Percentiles rank a stretch among this genome's conserved stretches.
phyloP scores from a whole-genome alignment of 1,284 basidiomycete species.

The Xerocomus nothofagi region DNA sequence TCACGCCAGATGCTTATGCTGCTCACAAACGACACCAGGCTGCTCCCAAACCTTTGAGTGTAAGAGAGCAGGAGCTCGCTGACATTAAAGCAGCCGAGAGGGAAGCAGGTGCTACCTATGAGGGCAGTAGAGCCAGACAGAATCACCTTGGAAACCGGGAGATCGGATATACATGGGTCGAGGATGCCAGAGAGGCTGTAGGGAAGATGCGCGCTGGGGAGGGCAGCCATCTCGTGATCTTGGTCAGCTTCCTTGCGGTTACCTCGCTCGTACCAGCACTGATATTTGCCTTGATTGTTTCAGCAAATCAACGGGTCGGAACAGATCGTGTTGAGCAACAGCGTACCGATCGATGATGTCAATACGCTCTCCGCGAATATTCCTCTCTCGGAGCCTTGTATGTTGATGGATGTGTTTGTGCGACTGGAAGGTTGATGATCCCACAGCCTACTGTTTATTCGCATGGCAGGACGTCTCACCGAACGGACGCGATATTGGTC shows the following conservation, averaged over 20 bases:
- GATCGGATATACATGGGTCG: slow-evolving; percentile 62
- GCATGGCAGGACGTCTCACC: slow-evolving; percentile 59
- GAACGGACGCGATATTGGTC: slow-evolving; percentile 57
- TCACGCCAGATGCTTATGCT: slow-evolving; percentile 68
- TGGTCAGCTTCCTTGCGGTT: slow-evolving; percentile 45
- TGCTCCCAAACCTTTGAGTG: slow-evolving; percentile 79
- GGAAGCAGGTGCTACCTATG: slow-evolving; percentile 49
- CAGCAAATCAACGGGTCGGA: slow-evolving; percentile 63
- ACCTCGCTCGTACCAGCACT: neutral
- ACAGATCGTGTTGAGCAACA: slow-evolving; percentile 52
- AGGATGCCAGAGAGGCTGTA: slow-evolving; percentile 65
- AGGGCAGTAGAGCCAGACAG: slow-evolving; percentile 54
- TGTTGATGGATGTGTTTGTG: slow-evolving; percentile 5
- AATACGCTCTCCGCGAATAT: slow-evolving; percentile 48
- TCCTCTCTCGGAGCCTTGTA: slow-evolving; percentile 55
- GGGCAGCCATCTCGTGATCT: slow-evolving; percentile 55
- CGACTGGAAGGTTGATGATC: neutral
- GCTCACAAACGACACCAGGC: slow-evolving; percentile 70
- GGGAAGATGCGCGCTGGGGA: slow-evolving; percentile 51
- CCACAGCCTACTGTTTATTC: slow-evolving; percentile 68
- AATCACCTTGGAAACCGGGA: slow-evolving; percentile 55
- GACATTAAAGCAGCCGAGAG: slow-evolving; percentile 75
- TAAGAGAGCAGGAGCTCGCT: slow-evolving; percentile 77
- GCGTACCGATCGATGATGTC: slow-evolving; percentile 37
- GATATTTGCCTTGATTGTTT: neutral